Percentiles rank a stretch among this genome's conserved stretches.
Conservation (phyloP, 2,329 filamentous ascomycete species). For the Byssochlamys sp. region DNA sequence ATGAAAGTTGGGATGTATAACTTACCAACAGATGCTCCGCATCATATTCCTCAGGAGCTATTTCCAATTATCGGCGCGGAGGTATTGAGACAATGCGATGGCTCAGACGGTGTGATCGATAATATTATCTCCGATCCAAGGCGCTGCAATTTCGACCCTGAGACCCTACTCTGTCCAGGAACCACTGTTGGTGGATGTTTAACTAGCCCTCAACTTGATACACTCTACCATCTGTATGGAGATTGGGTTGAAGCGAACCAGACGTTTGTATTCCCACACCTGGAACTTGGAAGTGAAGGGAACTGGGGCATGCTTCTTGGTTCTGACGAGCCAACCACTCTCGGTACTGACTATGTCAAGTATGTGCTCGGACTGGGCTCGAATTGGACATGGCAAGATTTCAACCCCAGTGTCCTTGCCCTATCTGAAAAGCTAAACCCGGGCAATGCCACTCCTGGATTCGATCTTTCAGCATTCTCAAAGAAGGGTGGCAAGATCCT, state of each 20-base stretch:
- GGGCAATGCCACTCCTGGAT: slow-evolving; percentile 19
- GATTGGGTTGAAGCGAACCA: neutral
- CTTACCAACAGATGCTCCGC: slow-evolving; percentile 17
- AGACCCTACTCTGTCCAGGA: slow-evolving; percentile 13
- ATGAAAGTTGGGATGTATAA: slow-evolving; percentile 5
- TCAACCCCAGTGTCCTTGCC: slow-evolving; percentile 18
- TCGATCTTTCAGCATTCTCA: slow-evolving; percentile 41
- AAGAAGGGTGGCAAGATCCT: slow-evolving; percentile 34
- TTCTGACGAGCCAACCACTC: neutral
- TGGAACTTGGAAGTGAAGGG: neutral
- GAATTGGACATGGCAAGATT: neutral
- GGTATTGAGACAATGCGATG: neutral
- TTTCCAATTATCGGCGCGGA: neutral
- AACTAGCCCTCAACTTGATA: neutral
- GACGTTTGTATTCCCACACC: neutral
- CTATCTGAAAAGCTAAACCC: slow-evolving; percentile 33
- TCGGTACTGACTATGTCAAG: neutral
- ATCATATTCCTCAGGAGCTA: slow-evolving; percentile 24
- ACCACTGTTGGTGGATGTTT: neutral
- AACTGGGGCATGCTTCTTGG: neutral
- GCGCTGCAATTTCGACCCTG: slow-evolving; percentile 36
- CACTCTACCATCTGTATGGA: neutral
- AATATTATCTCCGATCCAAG: slow-evolving; percentile 40
- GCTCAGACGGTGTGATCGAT: slow-evolving; percentile 24
- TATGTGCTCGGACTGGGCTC: neutral